These are phyloP conservation scores for Schizochytrium sp. DNA, from an alignment of 108 stramenopile species.

Conservation along the genomic window DNA sequence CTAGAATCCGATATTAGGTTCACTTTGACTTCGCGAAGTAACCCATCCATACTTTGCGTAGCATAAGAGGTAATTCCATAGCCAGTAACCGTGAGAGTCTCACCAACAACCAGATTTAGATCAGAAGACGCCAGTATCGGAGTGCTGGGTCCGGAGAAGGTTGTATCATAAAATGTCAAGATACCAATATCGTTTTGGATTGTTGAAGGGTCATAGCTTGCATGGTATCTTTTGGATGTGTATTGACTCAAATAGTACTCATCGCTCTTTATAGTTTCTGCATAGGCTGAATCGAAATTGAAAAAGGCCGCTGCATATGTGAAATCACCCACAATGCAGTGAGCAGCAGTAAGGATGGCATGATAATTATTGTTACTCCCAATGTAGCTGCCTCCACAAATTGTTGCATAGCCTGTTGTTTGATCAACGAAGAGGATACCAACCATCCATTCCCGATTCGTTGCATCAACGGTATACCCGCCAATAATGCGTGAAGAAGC, in stretches of 20 bases:
- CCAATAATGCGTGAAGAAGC: background rate
- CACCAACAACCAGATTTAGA: background rate
- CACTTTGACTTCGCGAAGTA: background rate
- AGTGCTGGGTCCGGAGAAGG: background rate
- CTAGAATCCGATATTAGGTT: background rate
- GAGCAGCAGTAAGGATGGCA: background rate
- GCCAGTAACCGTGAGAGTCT: background rate
- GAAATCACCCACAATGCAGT: background rate
- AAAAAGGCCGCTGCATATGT: background rate
- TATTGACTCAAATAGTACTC: too few relatives aligned
- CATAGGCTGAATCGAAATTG: background rate
- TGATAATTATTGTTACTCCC: background rate
- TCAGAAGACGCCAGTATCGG: background rate
- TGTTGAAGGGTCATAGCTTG: too few relatives aligned
- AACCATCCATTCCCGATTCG: background rate
- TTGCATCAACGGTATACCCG: background rate
- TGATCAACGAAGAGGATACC: background rate
- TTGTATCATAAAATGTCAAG: background rate
- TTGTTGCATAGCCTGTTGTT: too few relatives aligned
- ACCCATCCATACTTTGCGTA: background rate
- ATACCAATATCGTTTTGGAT: background rate
- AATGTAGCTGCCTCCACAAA: constrained; percentile 21
- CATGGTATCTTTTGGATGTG: too few relatives aligned
- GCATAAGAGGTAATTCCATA: background rate
- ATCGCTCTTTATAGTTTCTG: too few relatives aligned